Percentiles rank a stretch among this genome's conserved stretches.
phyloP scores from a whole-genome alignment of 2,329 filamentous ascomycete species.

The Botrytis tulipae region DNA sequence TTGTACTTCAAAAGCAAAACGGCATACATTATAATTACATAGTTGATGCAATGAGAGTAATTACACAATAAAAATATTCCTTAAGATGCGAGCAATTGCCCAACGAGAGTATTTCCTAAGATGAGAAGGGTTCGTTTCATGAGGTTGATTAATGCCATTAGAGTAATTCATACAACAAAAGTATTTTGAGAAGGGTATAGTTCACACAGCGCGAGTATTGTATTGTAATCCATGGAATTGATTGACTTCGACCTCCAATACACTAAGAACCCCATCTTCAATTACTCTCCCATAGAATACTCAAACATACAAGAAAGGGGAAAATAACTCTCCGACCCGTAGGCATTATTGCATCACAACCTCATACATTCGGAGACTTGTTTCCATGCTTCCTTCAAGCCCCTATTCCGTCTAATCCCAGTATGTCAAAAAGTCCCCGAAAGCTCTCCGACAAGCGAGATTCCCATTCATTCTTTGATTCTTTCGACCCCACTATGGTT shows the following conservation, averaged over 20 bases:
- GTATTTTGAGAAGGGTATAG: background rate
- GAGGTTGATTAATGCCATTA: background rate
- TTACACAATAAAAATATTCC: background rate
- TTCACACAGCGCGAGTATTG: background rate
- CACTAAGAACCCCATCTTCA: background rate
- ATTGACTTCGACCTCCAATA: background rate
- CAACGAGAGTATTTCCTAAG: background rate
- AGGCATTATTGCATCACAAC: background rate
- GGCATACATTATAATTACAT: background rate
- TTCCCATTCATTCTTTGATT: background rate
- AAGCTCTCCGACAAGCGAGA: constrained; percentile 32
- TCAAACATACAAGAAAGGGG: background rate
- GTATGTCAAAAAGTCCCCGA: constrained; percentile 27
- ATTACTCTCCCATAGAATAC: background rate
- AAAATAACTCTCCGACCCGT: background rate
- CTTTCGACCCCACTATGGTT: background rate
- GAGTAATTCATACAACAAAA: background rate
- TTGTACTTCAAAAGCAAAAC: background rate
- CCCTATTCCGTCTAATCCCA: constrained; percentile 12
- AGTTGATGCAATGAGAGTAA: background rate
- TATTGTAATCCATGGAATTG: background rate
- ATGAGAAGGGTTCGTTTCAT: background rate
- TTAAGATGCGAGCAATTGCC: background rate
- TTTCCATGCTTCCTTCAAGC: background rate
- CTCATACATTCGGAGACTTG: constrained; percentile 23